Percentiles rank a stretch among this genome's conserved stretches.
phyloP scores from a whole-genome alignment of 83 land plant species.

The Isoetes engelmannii region DNA sequence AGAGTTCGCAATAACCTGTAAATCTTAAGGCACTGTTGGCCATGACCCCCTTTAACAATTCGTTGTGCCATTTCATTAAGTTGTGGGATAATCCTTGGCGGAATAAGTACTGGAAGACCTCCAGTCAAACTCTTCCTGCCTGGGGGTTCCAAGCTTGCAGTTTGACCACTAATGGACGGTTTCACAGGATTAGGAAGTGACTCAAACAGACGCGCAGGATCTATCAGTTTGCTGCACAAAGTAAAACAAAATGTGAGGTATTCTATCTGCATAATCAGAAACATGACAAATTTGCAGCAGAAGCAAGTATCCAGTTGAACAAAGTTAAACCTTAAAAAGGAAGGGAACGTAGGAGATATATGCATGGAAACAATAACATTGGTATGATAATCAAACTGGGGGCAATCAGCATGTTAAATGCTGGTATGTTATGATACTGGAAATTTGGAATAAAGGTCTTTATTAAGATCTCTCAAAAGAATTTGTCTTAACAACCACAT shows the following conservation, averaged over 20 bases:
- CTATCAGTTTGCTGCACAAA: slow-evolving; percentile 76
- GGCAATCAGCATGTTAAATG: not conserved
- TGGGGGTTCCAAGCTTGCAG: not conserved
- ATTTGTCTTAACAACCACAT: not conserved
- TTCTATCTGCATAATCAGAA: not conserved
- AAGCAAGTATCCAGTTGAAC: not conserved
- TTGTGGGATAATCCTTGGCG: slow-evolving; percentile 64
- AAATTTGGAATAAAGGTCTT: not conserved
- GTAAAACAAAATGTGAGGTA: not conserved
- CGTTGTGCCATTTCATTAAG: slow-evolving; percentile 67
- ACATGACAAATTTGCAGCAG: not conserved
- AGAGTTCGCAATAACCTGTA: slow-evolving; percentile 41
- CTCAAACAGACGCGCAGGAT: slow-evolving; percentile 71
- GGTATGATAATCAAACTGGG: not conserved
- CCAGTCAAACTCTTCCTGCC: slow-evolving; percentile 11
- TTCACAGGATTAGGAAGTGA: slow-evolving; percentile 54
- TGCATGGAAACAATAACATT: not conserved
- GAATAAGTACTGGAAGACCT: slow-evolving; percentile 56
- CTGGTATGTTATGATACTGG: not conserved
- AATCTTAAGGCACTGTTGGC: slow-evolving; percentile 57
- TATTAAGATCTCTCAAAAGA: not conserved
- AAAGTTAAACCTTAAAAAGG: not conserved
- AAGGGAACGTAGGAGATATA: not conserved
- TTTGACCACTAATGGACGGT: slow-evolving; percentile 25
- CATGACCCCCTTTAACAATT: slow-evolving; percentile 60